Evolutionary conservation across 495 filamentous ascomycete species (phyloP).

Genomic region (Penicillium parvum): DNA sequence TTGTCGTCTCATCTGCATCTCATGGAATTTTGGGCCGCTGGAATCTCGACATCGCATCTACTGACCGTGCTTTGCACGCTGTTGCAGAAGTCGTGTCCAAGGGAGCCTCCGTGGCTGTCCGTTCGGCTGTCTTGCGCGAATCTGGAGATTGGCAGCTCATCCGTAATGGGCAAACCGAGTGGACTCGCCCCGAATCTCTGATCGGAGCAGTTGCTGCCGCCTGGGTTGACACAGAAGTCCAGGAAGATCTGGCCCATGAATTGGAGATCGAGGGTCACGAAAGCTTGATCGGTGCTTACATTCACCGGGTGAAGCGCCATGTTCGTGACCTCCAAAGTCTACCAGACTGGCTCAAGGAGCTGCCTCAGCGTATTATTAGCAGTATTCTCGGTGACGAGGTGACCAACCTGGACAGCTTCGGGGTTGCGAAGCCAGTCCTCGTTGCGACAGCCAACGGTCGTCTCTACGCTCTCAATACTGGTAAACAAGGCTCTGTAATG

Average conservation of each 20-base stretch:
- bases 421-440: conserved; percentile 76
- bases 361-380: conserved; percentile 62
- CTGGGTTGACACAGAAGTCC: conserved; percentile 67
- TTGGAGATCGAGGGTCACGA: conserved; percentile 83
- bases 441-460: conserved; percentile 77
- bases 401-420: conserved; percentile 71
- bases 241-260: conserved; percentile 69
- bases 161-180: conserved; percentile 72
- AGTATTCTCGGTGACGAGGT: conserved; percentile 62
- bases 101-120: conserved; percentile 63
- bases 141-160: conserved; percentile 80
- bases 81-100: conserved; percentile 78
- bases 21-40: conserved; percentile 72
- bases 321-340: conserved; percentile 71
- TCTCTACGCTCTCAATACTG: conserved; percentile 72
- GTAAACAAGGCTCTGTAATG: conserved; percentile 65
- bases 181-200: conserved; percentile 79
- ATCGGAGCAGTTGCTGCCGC: conserved; percentile 68
- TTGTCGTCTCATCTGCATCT: conserved; percentile 70
- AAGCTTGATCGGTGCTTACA: conserved; percentile 72
- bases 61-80: conserved; percentile 53
- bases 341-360: conserved; percentile 63
- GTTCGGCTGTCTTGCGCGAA: conserved; percentile 65
- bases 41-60: conserved; percentile 45
- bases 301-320: conserved; percentile 83